Percentiles rank a stretch among this genome's conserved stretches.
Evolutionary conservation across 2,329 filamentous ascomycete genomes (phyloP).

Genomic region (Cordyceps farinosa): DNA sequence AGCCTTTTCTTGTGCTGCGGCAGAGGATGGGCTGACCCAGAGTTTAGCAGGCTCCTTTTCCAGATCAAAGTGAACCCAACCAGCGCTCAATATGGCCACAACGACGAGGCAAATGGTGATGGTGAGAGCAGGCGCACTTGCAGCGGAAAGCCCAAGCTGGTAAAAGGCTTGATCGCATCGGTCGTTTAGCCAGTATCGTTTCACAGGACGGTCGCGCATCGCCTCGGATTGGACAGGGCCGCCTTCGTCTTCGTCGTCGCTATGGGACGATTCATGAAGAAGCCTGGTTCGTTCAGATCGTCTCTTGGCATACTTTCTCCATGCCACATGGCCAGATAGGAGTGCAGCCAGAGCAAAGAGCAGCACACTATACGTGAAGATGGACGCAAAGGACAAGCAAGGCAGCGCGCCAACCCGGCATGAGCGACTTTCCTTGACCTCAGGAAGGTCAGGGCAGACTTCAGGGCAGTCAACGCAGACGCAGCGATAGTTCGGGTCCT

Average conservation of each 20-base stretch:
- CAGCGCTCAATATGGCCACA: constrained; percentile 75
- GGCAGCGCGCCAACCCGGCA: constrained; percentile 87
- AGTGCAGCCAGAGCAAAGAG: constrained; percentile 63
- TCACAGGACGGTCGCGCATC: constrained; percentile 74
- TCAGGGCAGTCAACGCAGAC: constrained; percentile 89
- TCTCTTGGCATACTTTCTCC: constrained; percentile 66
- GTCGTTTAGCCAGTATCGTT: constrained; percentile 79
- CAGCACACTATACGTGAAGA: constrained; percentile 77
- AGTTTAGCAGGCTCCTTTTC: constrained; percentile 86
- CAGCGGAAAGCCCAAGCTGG: constrained; percentile 73
- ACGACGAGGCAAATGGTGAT: constrained; percentile 72
- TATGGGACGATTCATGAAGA: constrained; percentile 76
- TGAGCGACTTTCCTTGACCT: constrained; percentile 63
- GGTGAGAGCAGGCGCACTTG: constrained; percentile 79
- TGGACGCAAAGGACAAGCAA: constrained; percentile 88
- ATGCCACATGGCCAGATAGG: constrained; percentile 71
- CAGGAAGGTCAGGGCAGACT: constrained; percentile 78
- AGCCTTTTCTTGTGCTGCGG: constrained; percentile 84
- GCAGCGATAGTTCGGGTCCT: constrained; percentile 80
- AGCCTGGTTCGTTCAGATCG: constrained; percentile 81
- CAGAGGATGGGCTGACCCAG: constrained; percentile 94
- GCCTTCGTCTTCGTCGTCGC: constrained; percentile 91
- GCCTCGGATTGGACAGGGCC: constrained; percentile 70
- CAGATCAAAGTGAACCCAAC: constrained; percentile 84
- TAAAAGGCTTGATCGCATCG: constrained; percentile 78